Percentiles rank a stretch among this genome's conserved stretches.
Conservation (phyloP, 441 rosid species). For the Euphorbia celastroides region DNA sequence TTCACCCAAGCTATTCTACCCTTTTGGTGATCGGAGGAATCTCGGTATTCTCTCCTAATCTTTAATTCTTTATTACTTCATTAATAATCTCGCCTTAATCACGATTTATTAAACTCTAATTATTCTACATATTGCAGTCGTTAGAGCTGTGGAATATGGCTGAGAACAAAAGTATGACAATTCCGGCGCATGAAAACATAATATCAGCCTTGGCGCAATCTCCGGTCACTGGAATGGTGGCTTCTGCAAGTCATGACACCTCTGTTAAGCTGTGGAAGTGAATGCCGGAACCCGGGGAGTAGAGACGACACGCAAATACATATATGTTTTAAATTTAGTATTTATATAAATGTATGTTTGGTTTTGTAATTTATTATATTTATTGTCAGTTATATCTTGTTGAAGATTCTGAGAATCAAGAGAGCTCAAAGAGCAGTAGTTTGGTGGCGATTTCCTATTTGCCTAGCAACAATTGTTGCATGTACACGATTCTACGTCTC, state of each 20-base stretch:
- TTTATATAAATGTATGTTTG: not conserved
- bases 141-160: slow-evolving; percentile 64
- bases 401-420: not conserved
- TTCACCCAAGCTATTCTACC: slow-evolving; percentile 51
- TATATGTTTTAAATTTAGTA: not conserved
- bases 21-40: slow-evolving; percentile 61
- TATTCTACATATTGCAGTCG: slow-evolving; percentile 31
- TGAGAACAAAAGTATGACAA: slow-evolving; percentile 48
- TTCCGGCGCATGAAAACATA: slow-evolving; percentile 47
- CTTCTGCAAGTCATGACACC: slow-evolving; percentile 65
- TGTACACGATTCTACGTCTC: not conserved
- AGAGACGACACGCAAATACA: not conserved
- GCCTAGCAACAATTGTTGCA: not conserved
- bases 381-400: not conserved
- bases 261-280: slow-evolving; percentile 67
- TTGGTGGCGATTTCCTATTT: slow-evolving; percentile 1
- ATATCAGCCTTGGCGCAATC: slow-evolving; percentile 57
- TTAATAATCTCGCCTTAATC: too few species aligned
- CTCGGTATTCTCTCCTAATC: slow-evolving; percentile 29
- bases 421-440: slow-evolving; percentile 7
- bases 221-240: slow-evolving; percentile 44
- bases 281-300: not conserved
- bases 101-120: not conserved
- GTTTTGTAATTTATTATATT: not conserved
- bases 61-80: not conserved